These are phyloP conservation scores for Rhynchospora pubera DNA, from an alignment of 176 grass and related monocot genomes.

Conservation along the genomic window DNA sequence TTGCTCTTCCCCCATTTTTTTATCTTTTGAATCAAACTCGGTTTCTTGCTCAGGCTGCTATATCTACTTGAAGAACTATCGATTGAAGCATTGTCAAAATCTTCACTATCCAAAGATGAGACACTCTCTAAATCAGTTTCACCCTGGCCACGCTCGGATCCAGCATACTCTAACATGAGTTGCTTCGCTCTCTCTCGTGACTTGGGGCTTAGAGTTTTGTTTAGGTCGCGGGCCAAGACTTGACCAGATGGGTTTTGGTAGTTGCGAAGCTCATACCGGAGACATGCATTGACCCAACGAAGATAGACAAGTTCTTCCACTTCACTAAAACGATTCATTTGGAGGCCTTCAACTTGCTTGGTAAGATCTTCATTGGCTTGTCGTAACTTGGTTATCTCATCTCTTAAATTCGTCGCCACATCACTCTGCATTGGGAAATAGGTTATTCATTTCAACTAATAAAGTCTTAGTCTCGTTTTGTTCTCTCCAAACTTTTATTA, in stretches of 20 bases:
- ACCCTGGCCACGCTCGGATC: conserved; percentile 76
- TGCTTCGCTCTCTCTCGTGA: conserved; percentile 77
- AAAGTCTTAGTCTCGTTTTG: background rate
- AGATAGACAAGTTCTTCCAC: conserved; percentile 94
- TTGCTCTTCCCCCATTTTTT: conserved; percentile 79
- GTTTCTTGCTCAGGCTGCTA: conserved; percentile 66
- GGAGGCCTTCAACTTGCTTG: conserved; percentile 96
- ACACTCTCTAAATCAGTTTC: conserved; percentile 81
- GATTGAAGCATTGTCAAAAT: conserved; percentile 77
- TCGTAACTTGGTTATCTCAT: conserved; percentile 67
- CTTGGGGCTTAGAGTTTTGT: conserved; percentile 72
- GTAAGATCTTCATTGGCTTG: conserved; percentile 73
- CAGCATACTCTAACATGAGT: conserved; percentile 82
- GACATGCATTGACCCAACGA: conserved; percentile 87
- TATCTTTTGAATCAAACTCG: conserved; percentile 74
- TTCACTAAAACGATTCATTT: conserved; percentile 91
- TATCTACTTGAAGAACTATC: conserved; percentile 78
- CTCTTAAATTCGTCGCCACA: conserved; percentile 45
- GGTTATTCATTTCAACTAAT: conserved; percentile 6
- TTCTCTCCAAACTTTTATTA: background rate
- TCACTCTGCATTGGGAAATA: conserved; percentile 54
- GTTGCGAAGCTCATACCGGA: conserved; percentile 82
- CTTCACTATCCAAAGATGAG: conserved; percentile 80
- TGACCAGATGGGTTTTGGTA: conserved; percentile 61
- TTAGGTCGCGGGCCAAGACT: conserved; percentile 70